Conservation (phyloP, 495 filamentous ascomycete species). For the Niebla homalea region DNA sequence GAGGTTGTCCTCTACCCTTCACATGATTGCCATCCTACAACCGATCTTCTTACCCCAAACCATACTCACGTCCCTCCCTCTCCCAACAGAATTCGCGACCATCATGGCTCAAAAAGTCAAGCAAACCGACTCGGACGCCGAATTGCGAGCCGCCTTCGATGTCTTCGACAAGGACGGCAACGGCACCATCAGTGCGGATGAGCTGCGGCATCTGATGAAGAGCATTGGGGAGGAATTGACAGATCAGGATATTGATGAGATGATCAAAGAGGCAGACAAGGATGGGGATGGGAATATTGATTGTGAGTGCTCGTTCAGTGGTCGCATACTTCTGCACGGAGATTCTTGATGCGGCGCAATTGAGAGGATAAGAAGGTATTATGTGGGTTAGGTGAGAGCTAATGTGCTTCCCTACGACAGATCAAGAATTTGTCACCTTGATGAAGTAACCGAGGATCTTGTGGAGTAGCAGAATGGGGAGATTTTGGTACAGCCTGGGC, state of each 20-base stretch:
- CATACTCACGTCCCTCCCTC: neutral
- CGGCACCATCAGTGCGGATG: constrained; percentile 33
- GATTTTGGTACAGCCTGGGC: too few species aligned
- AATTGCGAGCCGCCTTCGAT: constrained; percentile 32
- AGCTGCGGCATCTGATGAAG: constrained; percentile 32
- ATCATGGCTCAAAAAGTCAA: constrained; percentile 32
- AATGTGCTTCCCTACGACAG: neutral
- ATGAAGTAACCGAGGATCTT: constrained; percentile 1
- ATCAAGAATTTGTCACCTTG: constrained; percentile 12
- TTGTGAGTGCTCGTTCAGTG: constrained; percentile 22
- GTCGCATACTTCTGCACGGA: neutral
- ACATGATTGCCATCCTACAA: neutral
- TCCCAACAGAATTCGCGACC: constrained; percentile 28
- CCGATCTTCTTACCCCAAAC: neutral
- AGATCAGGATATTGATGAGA: constrained; percentile 34
- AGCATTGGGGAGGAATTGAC: constrained; percentile 34
- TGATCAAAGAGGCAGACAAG: constrained; percentile 34
- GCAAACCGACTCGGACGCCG: constrained; percentile 30
- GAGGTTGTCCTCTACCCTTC: neutral
- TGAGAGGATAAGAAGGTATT: neutral
- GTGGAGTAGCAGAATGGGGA: neutral
- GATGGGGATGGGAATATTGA: constrained; percentile 36
- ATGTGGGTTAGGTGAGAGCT: neutral
- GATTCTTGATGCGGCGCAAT: neutral
- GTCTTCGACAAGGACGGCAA: constrained; percentile 37